Evolutionary conservation across 208 protist genomes (phyloP).

Genomic region (Wallacemonas sp.): DNA sequence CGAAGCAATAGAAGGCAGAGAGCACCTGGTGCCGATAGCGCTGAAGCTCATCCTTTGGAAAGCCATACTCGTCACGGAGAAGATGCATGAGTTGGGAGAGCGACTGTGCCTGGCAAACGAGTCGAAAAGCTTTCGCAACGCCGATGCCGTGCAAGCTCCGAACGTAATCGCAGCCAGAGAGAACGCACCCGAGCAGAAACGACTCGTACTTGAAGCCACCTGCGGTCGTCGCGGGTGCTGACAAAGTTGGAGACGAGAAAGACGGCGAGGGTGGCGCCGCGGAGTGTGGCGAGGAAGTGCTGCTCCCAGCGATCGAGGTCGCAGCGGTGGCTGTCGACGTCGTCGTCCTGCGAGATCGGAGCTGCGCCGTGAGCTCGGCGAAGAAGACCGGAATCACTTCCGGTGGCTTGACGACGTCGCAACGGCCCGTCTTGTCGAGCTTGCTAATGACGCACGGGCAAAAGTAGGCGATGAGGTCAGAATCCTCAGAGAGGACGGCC

Average conservation of each 20-base stretch:
- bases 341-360: background rate
- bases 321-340: background rate
- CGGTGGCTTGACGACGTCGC: constrained; percentile 46
- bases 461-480: constrained; percentile 97
- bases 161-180: constrained; percentile 98
- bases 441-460: constrained; percentile 84
- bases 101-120: constrained; percentile 58
- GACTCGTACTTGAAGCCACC: constrained; percentile 71
- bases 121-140: constrained; percentile 92
- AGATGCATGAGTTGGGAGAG: constrained; percentile 47
- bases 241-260: background rate
- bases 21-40: constrained; percentile 54
- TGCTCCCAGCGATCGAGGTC: constrained; percentile 13
- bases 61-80: constrained; percentile 52
- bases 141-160: constrained; percentile 90
- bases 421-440: constrained; percentile 57
- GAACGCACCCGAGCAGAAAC: constrained; percentile 94
- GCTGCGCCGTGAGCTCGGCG: background rate
- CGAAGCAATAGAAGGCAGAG: constrained; percentile 85
- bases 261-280: constrained; percentile 6
- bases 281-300: constrained; percentile 6
- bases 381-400: constrained; percentile 47
- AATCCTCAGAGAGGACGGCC: constrained; percentile 98
- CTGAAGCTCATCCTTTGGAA: constrained; percentile 57
- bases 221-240: background rate